Evolutionary conservation across 2,329 filamentous ascomycete species (phyloP), one percentile per base, ranked within the genome.

Genomic region (Graphilbum sp.): DNA sequence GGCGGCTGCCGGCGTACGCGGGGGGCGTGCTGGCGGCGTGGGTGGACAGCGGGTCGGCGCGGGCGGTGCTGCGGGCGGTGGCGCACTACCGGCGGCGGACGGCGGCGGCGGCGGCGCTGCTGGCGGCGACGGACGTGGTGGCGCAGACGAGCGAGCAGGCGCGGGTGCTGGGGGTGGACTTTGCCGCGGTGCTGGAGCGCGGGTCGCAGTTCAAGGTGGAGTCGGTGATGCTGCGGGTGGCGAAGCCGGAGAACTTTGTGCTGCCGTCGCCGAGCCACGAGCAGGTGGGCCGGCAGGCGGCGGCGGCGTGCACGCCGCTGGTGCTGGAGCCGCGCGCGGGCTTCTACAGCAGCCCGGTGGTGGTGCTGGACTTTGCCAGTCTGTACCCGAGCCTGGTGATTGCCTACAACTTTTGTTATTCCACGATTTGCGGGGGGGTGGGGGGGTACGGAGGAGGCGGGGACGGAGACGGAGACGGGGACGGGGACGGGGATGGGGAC

Each of bases 121-220:
- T 98, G 1, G 86, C 94, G 44, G 72, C 78, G 9, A 95, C 94
- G 46, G 90, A 95, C 52, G 65, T 96, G 18, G 75, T 96, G 29
- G 65, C 86, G 2, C 72, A 88, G 38, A 96, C 86, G 0, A 93
- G 86, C 49, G 90, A 98, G 55, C 90, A 98, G 56, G 90, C 90
- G 9, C 77, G 90, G 11, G 64, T 98, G 11, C 67, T 98, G 3
- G 90, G 90, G 0, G 81, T 96, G 1, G 90, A 98, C 57, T 98
- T 98, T 61, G 94, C 88, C 55, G 93, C 87, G 0, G 90, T 98
- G 39, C 90, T 95, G 51, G 88, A 83, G 6, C 73, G 90, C 39
- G 90, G 90, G 15, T 96, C 87, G 0, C 90, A 98, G 53, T 96
- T 92, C 69, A 98, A 98, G 55, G 90, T 98, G 31, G 90, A 98